Evolutionary conservation across 202 grass and related monocot species (phyloP).

Genomic region (Elaeis oleifera): DNA sequence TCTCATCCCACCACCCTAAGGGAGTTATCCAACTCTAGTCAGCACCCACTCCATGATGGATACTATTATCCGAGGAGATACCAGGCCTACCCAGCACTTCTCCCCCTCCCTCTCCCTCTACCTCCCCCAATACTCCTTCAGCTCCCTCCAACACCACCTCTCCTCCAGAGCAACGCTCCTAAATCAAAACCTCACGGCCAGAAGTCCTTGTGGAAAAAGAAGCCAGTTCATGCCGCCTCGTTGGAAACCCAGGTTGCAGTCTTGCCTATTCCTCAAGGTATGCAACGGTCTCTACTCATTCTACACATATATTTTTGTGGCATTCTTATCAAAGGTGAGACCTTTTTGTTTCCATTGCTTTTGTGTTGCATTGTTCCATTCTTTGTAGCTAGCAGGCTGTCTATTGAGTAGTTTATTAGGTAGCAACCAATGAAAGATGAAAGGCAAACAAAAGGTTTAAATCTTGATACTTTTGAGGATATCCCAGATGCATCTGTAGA

Average conservation of each 20-base stretch:
- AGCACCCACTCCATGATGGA: constrained; percentile 6
- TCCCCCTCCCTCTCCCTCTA: constrained; percentile 59
- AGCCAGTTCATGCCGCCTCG: constrained; percentile 32
- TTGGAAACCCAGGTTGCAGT: constrained; percentile 44
- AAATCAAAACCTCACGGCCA: constrained; percentile 36
- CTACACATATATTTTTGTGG: background rate
- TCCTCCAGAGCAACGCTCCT: constrained; percentile 15
- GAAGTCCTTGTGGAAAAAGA: constrained; percentile 41
- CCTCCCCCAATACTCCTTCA: constrained; percentile 66
- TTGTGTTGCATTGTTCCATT: too few relatives aligned
- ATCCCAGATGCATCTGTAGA: too few relatives aligned
- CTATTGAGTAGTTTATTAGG: too few relatives aligned
- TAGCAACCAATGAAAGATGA: too few relatives aligned
- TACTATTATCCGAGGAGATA: constrained; percentile 1
- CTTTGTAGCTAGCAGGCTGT: too few relatives aligned
- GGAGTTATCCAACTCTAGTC: constrained; percentile 14
- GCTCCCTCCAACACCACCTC: constrained; percentile 42
- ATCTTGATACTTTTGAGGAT: too few relatives aligned
- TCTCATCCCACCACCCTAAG: constrained; percentile 10
- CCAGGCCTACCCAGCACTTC: constrained; percentile 64
- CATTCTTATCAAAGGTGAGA: too few relatives aligned
- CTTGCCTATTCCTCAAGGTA: constrained; percentile 54
- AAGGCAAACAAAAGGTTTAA: too few relatives aligned
- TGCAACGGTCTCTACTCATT: background rate
- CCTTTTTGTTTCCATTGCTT: too few relatives aligned